Percentiles rank a stretch among this genome's conserved stretches.
Evolutionary conservation across 805 yeast species (phyloP).

Genomic region (Yueomyces sinensis): DNA sequence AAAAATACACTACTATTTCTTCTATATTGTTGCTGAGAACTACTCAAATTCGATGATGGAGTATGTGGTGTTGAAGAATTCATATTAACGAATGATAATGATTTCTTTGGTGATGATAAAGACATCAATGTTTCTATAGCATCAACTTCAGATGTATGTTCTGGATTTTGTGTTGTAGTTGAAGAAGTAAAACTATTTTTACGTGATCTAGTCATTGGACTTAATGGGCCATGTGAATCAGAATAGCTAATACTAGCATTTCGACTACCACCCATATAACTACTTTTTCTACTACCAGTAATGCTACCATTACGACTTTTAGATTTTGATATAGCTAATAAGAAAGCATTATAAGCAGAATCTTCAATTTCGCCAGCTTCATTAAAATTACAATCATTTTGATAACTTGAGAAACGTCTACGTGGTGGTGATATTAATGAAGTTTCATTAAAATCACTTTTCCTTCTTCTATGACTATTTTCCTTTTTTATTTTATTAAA

Average conservation of each 20-base stretch:
- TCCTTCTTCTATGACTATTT: background rate
- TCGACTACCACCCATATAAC: background rate
- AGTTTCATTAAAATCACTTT: background rate
- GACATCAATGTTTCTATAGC: conserved; percentile 32
- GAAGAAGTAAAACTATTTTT: background rate
- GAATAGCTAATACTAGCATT: no score
- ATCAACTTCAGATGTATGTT: no score
- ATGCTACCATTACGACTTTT: background rate
- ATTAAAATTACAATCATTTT: conserved; percentile 1
- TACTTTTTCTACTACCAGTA: background rate
- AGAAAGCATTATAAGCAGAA: conserved; percentile 29
- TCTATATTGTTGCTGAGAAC: no score
- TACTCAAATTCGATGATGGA: background rate
- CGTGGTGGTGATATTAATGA: conserved; percentile 1
- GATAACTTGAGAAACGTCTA: background rate
- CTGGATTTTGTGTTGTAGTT: conserved; percentile 14
- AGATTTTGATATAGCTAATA: conserved; percentile 25
- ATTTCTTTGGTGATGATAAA: conserved; percentile 24
- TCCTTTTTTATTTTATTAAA: no score
- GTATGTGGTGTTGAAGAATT: background rate
- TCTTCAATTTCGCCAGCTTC: conserved; percentile 10
- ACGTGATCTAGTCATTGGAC: background rate
- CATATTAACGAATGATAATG: conserved; percentile 4
- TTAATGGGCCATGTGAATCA: background rate
- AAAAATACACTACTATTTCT: background rate